These are phyloP conservation scores for Nowakowskiella sp. DNA, from an alignment of 192 early-diverging fungal genomes.

Conservation along the genomic window DNA sequence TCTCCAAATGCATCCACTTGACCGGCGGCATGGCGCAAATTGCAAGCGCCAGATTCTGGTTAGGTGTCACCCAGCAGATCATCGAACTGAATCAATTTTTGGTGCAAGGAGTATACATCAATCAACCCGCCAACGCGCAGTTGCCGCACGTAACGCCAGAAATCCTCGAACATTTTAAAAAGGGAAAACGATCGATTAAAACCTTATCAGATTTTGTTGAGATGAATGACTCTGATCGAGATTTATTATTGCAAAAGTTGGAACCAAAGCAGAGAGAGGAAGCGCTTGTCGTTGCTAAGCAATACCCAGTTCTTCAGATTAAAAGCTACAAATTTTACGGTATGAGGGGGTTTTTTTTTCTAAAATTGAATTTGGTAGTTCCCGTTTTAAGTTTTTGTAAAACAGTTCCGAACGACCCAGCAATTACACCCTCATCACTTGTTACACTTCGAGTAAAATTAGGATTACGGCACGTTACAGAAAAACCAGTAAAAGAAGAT, in stretches of 20 bases:
- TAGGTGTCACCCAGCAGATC: conserved; percentile 52
- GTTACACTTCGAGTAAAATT: conserved; percentile 40
- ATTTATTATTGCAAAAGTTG: conserved; percentile 26
- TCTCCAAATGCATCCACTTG: conserved; percentile 64
- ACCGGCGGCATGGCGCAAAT: conserved; percentile 86
- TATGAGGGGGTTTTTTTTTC: conserved; percentile 16
- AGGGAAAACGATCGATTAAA: conserved; percentile 49
- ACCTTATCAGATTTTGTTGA: conserved; percentile 62
- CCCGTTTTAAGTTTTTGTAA: background rate
- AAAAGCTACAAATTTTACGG: conserved; percentile 73
- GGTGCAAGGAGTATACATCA: conserved; percentile 75
- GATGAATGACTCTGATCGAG: conserved; percentile 53
- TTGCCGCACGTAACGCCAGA: conserved; percentile 69
- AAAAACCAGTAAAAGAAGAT: conserved; percentile 10
- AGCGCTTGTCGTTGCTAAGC: conserved; percentile 52
- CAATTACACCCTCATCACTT: conserved; percentile 37
- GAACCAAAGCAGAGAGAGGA: conserved; percentile 9
- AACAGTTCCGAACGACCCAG: conserved; percentile 19
- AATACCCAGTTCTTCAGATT: conserved; percentile 71
- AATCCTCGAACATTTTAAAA: conserved; percentile 53
- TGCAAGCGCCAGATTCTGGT: conserved; percentile 77
- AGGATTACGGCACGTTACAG: conserved; percentile 14
- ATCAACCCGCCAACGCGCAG: conserved; percentile 75
- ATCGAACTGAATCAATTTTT: conserved; percentile 83
- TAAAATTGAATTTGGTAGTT: too few species aligned